These are phyloP conservation scores for Conticribra weissflogii DNA, from an alignment of 108 stramenopile species.

Conservation along the genomic window DNA sequence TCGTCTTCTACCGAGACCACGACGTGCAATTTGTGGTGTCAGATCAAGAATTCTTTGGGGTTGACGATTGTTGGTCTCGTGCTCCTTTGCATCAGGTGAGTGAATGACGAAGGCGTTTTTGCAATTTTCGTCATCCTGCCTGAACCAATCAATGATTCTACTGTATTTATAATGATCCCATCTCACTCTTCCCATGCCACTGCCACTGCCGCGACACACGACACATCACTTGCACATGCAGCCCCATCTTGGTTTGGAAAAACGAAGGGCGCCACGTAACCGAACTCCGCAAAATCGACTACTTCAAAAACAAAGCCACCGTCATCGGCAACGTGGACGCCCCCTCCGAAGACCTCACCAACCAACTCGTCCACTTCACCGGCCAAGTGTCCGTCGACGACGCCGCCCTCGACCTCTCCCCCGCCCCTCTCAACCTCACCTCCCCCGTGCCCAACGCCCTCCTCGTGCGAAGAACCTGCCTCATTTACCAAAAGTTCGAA, in stretches of 20 bases:
- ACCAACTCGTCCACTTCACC: conserved; percentile 52
- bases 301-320: conserved; percentile 60
- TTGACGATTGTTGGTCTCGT: conserved; percentile 51
- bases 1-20: conserved; percentile 10
- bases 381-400: conserved; percentile 58
- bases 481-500: conserved; percentile 59
- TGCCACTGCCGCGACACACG: not conserved
- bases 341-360: conserved; percentile 41
- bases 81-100: conserved; percentile 44
- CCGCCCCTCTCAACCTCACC: conserved; percentile 47
- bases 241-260: conserved; percentile 57
- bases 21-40: conserved; percentile 47
- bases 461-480: conserved; percentile 51
- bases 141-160: not conserved
- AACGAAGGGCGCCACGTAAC: conserved; percentile 60
- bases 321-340: conserved; percentile 39
- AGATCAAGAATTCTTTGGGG: conserved; percentile 46
- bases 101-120: too few species aligned
- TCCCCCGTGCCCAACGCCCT: conserved; percentile 47
- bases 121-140: not conserved
- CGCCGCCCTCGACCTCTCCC: conserved; percentile 38
- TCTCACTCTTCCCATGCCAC: not conserved
- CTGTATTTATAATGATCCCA: not conserved
- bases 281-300: conserved; percentile 51
- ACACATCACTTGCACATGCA: not conserved